These are phyloP conservation scores for Phaeosphaeriaceae sp. DNA, from an alignment of 2,329 filamentous ascomycete species.

Conservation along the genomic window DNA sequence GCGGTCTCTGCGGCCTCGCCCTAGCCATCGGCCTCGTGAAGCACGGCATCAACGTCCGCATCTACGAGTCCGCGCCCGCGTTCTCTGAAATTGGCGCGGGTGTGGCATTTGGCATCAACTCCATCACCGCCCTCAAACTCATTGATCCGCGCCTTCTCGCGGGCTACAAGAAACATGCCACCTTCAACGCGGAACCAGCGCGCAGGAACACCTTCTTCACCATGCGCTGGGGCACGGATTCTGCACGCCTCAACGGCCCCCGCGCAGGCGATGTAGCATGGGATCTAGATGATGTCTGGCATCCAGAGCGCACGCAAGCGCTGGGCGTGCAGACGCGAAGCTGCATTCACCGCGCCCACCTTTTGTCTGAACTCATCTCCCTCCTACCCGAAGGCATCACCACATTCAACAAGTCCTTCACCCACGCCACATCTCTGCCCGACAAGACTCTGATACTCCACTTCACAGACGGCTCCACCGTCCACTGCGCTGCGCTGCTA, in stretches of 20 bases:
- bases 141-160: conserved; percentile 27
- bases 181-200: conserved; percentile 25
- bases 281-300: conserved; percentile 18
- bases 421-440: conserved; percentile 15
- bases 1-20: conserved; percentile 37
- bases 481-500: conserved; percentile 56
- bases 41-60: conserved; percentile 27
- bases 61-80: conserved; percentile 33
- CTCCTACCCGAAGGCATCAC: conserved; percentile 24
- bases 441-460: conserved; percentile 25
- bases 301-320: conserved; percentile 5
- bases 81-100: conserved; percentile 40
- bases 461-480: conserved; percentile 55
- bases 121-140: conserved; percentile 28
- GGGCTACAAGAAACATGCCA: conserved; percentile 35
- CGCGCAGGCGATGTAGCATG: conserved; percentile 27
- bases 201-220: conserved; percentile 20
- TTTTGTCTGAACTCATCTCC: conserved; percentile 28
- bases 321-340: conserved; percentile 21
- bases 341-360: conserved; percentile 32
- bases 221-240: conserved; percentile 18
- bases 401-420: conserved; percentile 28
- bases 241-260: conserved; percentile 9
- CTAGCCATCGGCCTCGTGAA: conserved; percentile 37
- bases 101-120: conserved; percentile 35